Conservation (phyloP, 75 land plant genomes). For the Selaginella moellendorffii region DNA sequence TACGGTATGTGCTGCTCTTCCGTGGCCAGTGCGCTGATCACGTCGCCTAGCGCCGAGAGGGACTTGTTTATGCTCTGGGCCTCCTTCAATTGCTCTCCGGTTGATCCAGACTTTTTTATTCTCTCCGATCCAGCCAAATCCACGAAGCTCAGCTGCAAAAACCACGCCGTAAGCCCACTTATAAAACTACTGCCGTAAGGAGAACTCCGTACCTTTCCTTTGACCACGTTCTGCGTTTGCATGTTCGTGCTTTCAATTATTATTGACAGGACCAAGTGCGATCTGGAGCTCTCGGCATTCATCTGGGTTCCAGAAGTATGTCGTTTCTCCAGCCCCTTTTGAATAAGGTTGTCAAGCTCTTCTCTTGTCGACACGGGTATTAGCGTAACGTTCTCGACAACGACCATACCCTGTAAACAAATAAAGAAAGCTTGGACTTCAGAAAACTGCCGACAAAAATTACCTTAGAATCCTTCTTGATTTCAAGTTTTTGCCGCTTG, state of each 20-base stretch:
- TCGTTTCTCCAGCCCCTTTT: constrained; percentile 58
- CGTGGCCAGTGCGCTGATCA: constrained; percentile 79
- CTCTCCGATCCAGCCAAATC: constrained; percentile 99
- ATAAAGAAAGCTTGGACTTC: background rate
- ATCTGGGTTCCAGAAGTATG: constrained; percentile 84
- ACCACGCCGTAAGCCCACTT: no score
- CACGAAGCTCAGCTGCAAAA: constrained; percentile 82
- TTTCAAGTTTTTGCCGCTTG: constrained; percentile 56
- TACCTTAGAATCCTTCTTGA: constrained; percentile 96
- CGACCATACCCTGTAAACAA: constrained; percentile 65
- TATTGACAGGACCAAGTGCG: constrained; percentile 77
- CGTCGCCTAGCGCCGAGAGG: constrained; percentile 94
- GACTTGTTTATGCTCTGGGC: constrained; percentile 99
- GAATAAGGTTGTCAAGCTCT: constrained; percentile 50
- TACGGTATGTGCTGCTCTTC: constrained; percentile 87
- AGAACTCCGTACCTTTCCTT: constrained; percentile 66
- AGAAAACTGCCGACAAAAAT: background rate
- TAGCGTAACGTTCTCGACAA: constrained; percentile 67
- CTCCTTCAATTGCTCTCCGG: constrained; percentile 82
- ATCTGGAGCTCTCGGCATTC: constrained; percentile 98
- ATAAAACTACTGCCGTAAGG: no score
- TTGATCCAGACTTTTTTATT: constrained; percentile 88
- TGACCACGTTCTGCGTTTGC: constrained; percentile 66
- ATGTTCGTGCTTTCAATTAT: constrained; percentile 86
- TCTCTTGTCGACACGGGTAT: constrained; percentile 44